Evolutionary conservation across 495 filamentous ascomycete species (phyloP).

Genomic region (Aspergillus leporis): DNA sequence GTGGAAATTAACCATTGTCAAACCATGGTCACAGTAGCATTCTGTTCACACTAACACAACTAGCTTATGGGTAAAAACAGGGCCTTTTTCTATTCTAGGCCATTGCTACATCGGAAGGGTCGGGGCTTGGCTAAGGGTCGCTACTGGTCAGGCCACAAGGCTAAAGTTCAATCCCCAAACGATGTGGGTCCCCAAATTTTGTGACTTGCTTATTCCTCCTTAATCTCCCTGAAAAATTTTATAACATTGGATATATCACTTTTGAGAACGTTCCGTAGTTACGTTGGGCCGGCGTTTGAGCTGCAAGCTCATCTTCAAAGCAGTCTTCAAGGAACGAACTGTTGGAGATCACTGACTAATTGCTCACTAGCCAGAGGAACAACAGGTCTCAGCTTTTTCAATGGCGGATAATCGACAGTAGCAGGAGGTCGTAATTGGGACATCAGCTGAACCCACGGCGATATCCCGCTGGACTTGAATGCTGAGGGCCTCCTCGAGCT

Average conservation of each 20-base stretch:
- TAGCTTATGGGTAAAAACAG: not conserved
- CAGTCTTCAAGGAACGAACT: not conserved
- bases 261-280: too few species aligned
- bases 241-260: too few species aligned
- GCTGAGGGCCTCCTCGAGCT: slow-evolving; percentile 48
- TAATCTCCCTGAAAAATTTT: too few species aligned
- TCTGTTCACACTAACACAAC: not conserved
- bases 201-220: too few species aligned
- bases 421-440: slow-evolving; percentile 59
- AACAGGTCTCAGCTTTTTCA: not conserved
- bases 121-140: not conserved
- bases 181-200: not conserved
- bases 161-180: too few species aligned
- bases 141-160: not conserved
- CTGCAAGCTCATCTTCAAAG: too few species aligned
- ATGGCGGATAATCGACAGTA: slow-evolving; percentile 50
- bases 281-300: too few species aligned
- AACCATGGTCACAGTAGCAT: not conserved
- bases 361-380: too few species aligned
- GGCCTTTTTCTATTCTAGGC: not conserved
- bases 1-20: not conserved
- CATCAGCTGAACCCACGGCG: slow-evolving; percentile 56
- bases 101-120: not conserved
- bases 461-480: slow-evolving; percentile 49
- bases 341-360: too few species aligned